Base-by-base conservation (phyloP, 345 rosid genomes). In the Salix purpurea region DNA sequence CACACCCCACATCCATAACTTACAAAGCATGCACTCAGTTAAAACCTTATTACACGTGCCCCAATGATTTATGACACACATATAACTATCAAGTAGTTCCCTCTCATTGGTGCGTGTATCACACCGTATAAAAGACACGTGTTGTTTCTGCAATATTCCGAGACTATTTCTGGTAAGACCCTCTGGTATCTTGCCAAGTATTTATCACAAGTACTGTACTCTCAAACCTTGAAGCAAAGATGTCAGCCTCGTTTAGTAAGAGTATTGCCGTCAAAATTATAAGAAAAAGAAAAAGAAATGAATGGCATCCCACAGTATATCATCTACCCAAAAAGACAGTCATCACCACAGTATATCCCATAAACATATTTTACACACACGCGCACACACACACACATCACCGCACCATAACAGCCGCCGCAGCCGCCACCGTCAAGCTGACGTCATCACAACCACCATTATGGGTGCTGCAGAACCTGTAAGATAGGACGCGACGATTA, bases 391-490 rank as follows among this genome's bases (percentile, higher is more conserved):
- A 9, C 71, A 23, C 40, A 71, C 65, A 70, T 69, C 76, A 30
- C 71, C 67, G 69, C 73, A 65, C 73, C 68, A 58, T n/a, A 68
- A 32, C 60, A 44, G 12, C 76, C 70, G 14, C 76, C 72, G 61
- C 75, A 79, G 68, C 82, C 77, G 28, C 81, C 88, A 81, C 83
- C 83, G 78, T 76, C 72, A 2, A 81, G 73, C 76, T 76, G 84
- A 83, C 84, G 83, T 82, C 90, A 76, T 32, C 77, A 12, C 42
- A 77, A 14, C 70, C 79, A 21, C 52, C 80, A 60, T 39, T 75
- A 90, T 91, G 95, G 91, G 90, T 77, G 90, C 77, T 50, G 28
- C 79, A 1, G 91, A 89, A 30, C 87, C 83, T 44, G 92, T 88
- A 81, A 77, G 87, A 62, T 7, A 40, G 34, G 32, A 15, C 18